phyloP scores from a whole-genome alignment of 2,329 filamentous ascomycete species.

The Thermochaetoides dissita region DNA sequence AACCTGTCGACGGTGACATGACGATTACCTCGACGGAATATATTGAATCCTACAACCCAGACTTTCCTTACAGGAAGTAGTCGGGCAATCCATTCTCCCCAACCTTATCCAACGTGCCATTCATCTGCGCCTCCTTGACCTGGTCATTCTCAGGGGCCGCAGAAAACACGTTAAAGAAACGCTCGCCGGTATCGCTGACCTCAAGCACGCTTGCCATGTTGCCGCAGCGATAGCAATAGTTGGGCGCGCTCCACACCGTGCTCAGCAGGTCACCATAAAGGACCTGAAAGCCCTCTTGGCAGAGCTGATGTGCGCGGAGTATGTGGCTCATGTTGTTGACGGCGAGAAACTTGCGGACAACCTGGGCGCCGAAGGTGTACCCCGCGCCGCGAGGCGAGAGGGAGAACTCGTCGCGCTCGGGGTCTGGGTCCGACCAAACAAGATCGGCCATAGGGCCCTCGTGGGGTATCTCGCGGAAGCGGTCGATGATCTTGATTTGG shows the following conservation, averaged over 20 bases:
- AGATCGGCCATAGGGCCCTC: slow-evolving; percentile 99
- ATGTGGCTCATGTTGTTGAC: slow-evolving; percentile 98
- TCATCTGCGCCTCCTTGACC: slow-evolving; percentile 71
- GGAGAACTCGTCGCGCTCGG: slow-evolving; percentile 94
- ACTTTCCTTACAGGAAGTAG: slow-evolving; percentile 46
- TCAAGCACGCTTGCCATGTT: slow-evolving; percentile 96
- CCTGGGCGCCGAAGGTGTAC: slow-evolving; percentile 94
- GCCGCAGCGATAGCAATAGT: slow-evolving; percentile 88
- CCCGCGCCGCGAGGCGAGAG: slow-evolving; percentile 85
- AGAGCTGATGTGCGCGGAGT: slow-evolving; percentile 91
- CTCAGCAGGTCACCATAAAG: slow-evolving; percentile 88
- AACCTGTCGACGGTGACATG: neutral
- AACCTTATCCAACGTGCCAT: slow-evolving; percentile 58
- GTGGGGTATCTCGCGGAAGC: slow-evolving; percentile 95
- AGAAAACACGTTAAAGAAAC: slow-evolving; percentile 96
- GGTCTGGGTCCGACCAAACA: slow-evolving; percentile 95
- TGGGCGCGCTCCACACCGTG: slow-evolving; percentile 96
- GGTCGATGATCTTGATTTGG: slow-evolving; percentile 98
- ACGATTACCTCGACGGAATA: slow-evolving; percentile 1
- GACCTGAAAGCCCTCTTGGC: slow-evolving; percentile 94
- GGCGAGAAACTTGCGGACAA: slow-evolving; percentile 94
- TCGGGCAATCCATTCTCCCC: slow-evolving; percentile 51
- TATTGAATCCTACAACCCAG: neutral
- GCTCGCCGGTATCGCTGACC: slow-evolving; percentile 81
- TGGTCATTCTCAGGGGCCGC: slow-evolving; percentile 91